Conservation (phyloP, 352 stramenopile species). For the Pythium oligandrum region DNA sequence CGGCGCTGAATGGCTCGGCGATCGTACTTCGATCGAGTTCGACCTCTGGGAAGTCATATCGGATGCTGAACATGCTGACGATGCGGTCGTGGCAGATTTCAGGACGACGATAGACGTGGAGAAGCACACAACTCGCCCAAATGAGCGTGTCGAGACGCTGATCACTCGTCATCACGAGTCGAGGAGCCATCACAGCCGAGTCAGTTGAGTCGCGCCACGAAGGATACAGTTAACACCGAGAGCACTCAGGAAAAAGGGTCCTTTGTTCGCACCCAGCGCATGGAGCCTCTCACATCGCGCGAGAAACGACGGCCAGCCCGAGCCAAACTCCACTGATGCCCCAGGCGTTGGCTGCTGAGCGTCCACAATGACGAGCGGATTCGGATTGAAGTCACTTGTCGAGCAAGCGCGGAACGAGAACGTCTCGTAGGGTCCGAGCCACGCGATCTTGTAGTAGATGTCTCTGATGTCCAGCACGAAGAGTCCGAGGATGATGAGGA, state of each 20-base stretch:
- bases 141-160: slow-evolving; percentile 10
- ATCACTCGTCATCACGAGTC: slow-evolving; percentile 12
- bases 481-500: slow-evolving; percentile 12
- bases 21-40: neutral
- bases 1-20: neutral
- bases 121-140: slow-evolving; percentile 9
- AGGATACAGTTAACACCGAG: slow-evolving; percentile 12
- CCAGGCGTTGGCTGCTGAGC: slow-evolving; percentile 1
- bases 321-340: slow-evolving; percentile 6
- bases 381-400: slow-evolving; percentile 2
- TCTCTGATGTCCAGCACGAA: slow-evolving; percentile 18
- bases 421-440: slow-evolving; percentile 13
- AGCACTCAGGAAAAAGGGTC: slow-evolving; percentile 12
- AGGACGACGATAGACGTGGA: slow-evolving; percentile 6
- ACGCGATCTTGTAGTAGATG: slow-evolving; percentile 22
- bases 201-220: neutral
- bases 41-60: slow-evolving; percentile 14
- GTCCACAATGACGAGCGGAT: slow-evolving; percentile 2
- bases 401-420: slow-evolving; percentile 13
- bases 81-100: slow-evolving; percentile 12
- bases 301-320: slow-evolving; percentile 18
- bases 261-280: slow-evolving; percentile 7
- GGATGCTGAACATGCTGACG: slow-evolving; percentile 4
- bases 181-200: neutral
- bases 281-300: slow-evolving; percentile 10